A percentile compares a stretch with the other conserved stretches of the same genome.
phyloP scores from a whole-genome alignment of 2,329 filamentous ascomycete species.

The Penicillium sp. region DNA sequence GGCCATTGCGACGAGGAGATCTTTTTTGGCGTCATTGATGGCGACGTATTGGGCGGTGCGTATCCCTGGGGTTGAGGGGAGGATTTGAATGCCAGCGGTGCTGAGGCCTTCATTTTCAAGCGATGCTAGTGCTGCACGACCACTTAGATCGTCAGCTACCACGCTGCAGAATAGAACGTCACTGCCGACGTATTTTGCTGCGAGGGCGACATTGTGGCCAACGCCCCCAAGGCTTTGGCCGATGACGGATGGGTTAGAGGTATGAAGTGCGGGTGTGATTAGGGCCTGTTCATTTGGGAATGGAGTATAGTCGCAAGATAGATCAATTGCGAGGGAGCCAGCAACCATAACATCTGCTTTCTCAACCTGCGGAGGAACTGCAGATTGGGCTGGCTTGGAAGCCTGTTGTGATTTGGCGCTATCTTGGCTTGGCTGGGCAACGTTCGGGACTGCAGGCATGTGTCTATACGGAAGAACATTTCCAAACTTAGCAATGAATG shows the following conservation, averaged over 20 bases:
- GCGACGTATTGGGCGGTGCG: conserved; percentile 90
- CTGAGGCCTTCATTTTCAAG: conserved; percentile 60
- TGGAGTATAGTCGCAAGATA: conserved; percentile 74
- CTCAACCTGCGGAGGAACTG: conserved; percentile 3
- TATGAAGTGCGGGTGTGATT: conserved; percentile 56
- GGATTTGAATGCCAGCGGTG: conserved; percentile 62
- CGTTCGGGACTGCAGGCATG: conserved; percentile 34
- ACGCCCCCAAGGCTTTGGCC: conserved; percentile 85
- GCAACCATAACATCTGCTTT: conserved; percentile 74
- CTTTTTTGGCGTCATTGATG: conserved; percentile 78
- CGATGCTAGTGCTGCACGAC: conserved; percentile 67
- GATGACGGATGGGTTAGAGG: conserved; percentile 82
- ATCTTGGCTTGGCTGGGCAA: conserved; percentile 23
- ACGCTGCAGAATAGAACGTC: conserved; percentile 73
- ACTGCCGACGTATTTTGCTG: conserved; percentile 68
- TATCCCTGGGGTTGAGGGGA: conserved; percentile 52
- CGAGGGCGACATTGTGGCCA: conserved; percentile 85
- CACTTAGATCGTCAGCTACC: conserved; percentile 75
- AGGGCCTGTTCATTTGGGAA: conserved; percentile 35
- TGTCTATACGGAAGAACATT: conserved; percentile 32
- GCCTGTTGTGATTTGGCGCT: conserved; percentile 19
- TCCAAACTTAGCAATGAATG: conserved; percentile 35
- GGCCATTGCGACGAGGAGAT: conserved; percentile 88
- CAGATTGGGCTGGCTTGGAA: conserved; percentile 5
- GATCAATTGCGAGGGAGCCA: conserved; percentile 84